phyloP scores from a whole-genome alignment of 1,139 yeast genomes.

The Insectozyma bohioensis region DNA sequence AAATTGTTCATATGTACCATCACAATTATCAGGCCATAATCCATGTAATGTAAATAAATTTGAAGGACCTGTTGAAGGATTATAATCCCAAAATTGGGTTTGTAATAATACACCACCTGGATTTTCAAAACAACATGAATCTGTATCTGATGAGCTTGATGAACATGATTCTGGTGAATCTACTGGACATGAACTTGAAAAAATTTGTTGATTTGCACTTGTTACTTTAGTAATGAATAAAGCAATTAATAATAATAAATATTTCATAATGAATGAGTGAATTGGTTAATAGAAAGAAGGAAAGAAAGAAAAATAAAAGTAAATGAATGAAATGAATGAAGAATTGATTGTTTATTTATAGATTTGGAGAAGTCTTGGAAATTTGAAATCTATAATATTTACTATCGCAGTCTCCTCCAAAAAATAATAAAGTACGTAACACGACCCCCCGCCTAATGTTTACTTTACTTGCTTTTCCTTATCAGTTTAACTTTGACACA shows the following conservation, averaged over 20 bases:
- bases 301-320: no score
- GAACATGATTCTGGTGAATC: conserved; percentile 70
- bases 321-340: no score
- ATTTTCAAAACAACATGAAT: conserved; percentile 76
- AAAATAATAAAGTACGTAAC: no score
- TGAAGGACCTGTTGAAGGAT: conserved; percentile 80
- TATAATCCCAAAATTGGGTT: conserved; percentile 94
- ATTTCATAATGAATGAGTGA: conserved; percentile 6
- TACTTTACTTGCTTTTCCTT: no score
- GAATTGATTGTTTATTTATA: no score
- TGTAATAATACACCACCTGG: conserved; percentile 77
- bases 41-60: conserved; percentile 73
- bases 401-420: no score
- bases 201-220: conserved; percentile 8
- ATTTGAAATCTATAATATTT: no score
- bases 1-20: conserved; percentile 50
- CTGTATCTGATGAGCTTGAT: conserved; percentile 19
- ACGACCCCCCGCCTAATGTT: no score
- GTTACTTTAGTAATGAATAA: conserved; percentile 6
- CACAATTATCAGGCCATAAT: conserved; percentile 49
- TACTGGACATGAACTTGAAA: conserved; percentile 50
- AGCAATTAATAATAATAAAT: conserved; percentile 7
- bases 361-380: no score
- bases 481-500: no score
- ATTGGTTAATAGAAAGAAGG: no score